Percentiles rank a stretch among this genome's conserved stretches.
Evolutionary conservation across 257 asterid species (phyloP).

Genomic region (Lithospermum erythrorhizon): DNA sequence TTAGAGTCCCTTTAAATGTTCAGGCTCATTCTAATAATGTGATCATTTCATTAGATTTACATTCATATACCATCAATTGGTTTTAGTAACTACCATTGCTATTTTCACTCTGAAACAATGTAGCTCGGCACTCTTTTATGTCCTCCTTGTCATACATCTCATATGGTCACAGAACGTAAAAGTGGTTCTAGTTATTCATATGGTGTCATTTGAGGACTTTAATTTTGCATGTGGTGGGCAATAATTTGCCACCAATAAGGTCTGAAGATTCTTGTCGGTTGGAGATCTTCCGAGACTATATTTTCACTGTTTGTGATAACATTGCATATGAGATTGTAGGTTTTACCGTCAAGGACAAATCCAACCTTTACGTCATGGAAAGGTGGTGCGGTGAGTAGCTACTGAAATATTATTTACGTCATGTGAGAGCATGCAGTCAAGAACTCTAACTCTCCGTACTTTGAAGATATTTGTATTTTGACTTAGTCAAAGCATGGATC

Average conservation of each 20-base stretch:
- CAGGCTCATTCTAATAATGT: neutral
- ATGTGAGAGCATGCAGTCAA: too few species aligned
- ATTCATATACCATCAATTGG: neutral
- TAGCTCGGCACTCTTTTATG: too few species aligned
- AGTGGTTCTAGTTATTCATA: too few species aligned
- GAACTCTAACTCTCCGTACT: neutral
- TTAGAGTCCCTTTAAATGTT: slow-evolving; percentile 12
- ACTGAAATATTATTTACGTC: too few species aligned
- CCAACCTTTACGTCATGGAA: slow-evolving; percentile 77
- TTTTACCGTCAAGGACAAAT: slow-evolving; percentile 71
- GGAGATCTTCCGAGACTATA: neutral
- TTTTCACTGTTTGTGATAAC: neutral
- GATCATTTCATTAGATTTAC: neutral
- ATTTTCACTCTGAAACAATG: too few species aligned
- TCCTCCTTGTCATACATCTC: neutral
- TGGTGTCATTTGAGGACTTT: neutral
- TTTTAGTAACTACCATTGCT: too few species aligned
- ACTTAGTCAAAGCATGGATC: slow-evolving; percentile 75
- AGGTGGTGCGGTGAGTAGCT: slow-evolving; percentile 83
- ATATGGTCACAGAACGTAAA: neutral
- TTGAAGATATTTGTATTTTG: slow-evolving; percentile 72
- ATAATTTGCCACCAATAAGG: too few species aligned
- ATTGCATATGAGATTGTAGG: slow-evolving; percentile 23
- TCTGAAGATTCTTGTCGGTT: neutral
- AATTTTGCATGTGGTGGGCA: too few species aligned